Base-by-base conservation (phyloP, 2,329 filamentous ascomycete genomes). In the Ophiocordyceps unilateralis region DNA sequence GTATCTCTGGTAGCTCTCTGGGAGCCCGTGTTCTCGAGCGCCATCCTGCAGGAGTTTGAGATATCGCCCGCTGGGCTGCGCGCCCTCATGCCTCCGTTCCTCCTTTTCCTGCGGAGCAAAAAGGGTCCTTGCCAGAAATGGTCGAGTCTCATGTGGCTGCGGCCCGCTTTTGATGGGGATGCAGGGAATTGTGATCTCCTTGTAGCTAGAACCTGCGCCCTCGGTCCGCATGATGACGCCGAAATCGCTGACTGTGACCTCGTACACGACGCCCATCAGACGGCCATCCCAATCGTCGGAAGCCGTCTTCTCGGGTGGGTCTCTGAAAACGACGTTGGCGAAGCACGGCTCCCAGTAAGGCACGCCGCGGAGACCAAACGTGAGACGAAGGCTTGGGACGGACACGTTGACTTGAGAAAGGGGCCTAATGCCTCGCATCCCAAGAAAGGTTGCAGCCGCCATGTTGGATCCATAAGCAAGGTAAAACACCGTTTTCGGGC, bases 381-480 rank as follows among this genome's bases (percentile, higher is more conserved):
- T 83, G 42, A 98, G 67, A 41, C 74, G 70, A 40, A 96, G 67
- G 5, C 74, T 72, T 0, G 91, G 91, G 2, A 86, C 85, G 5
- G 81, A 74, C 8, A 94, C 89, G 54, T 87, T 87, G 55, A 88
- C 64, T 48, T 83, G 74, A 34, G 84, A 86, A 14, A 96, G 54
- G 0, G 91, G 91, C 22, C 74, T 75, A 61, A 96, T 89, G 46
- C 81, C 81, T 42, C 89, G 80, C 46, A 62, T 67, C 45, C 82
- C 83, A 40, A 80, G 70, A 59, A 96, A 95, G 0, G 83, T 93
- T 57, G 85, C 67, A 14, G 79, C 76, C 47, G 72, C 77, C 47
- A 96, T 74, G 58, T 96, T 96, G 42, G 87, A 94, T 50, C 89
- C 91, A 58, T 95, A 96, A 11, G 88, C 89, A 20, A 89, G 74